Conservation (phyloP, 2,329 filamentous ascomycete species). For the Uncinocarpus reesii region DNA sequence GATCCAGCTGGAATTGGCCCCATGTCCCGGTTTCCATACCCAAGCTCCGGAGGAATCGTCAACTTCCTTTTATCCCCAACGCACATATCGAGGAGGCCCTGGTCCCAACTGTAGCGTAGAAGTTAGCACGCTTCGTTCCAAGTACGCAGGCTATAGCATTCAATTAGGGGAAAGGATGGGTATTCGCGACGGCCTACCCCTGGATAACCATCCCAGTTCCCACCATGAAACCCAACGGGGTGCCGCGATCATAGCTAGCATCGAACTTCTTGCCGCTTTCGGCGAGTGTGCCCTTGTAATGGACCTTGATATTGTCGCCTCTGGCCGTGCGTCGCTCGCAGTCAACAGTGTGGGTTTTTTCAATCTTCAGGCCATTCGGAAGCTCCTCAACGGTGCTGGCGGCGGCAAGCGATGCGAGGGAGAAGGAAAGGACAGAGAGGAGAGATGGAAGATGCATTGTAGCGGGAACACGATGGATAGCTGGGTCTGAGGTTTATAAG, state of each 20-base stretch:
- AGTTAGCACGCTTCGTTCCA: too few species aligned
- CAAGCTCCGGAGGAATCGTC: slow-evolving; percentile 78
- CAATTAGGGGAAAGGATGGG: not conserved
- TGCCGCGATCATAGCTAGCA: slow-evolving; percentile 64
- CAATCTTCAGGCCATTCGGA: slow-evolving; percentile 61
- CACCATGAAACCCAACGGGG: slow-evolving; percentile 68
- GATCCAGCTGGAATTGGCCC: slow-evolving; percentile 76
- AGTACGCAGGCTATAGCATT: too few species aligned
- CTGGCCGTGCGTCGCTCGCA: slow-evolving; percentile 67
- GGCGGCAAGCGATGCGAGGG: slow-evolving; percentile 42
- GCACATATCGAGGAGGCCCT: slow-evolving; percentile 87
- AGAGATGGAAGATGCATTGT: slow-evolving; percentile 10
- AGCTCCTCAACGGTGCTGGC: slow-evolving; percentile 32
- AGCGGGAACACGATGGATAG: not conserved
- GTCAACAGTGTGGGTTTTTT: slow-evolving; percentile 57
- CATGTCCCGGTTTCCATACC: slow-evolving; percentile 64
- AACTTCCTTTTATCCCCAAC: slow-evolving; percentile 84
- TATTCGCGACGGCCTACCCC: slow-evolving; percentile 48
- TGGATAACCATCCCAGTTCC: slow-evolving; percentile 78
- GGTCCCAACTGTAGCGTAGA: slow-evolving; percentile 58
- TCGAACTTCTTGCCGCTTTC: slow-evolving; percentile 71
- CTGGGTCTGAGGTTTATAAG: not conserved
- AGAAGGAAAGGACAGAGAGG: slow-evolving; percentile 30
- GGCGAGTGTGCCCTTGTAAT: slow-evolving; percentile 76
- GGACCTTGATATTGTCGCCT: slow-evolving; percentile 73